Evolutionary conservation across 495 filamentous ascomycete species (phyloP), one percentile per base, ranked within the genome.

Genomic region (Acidomyces sp.): DNA sequence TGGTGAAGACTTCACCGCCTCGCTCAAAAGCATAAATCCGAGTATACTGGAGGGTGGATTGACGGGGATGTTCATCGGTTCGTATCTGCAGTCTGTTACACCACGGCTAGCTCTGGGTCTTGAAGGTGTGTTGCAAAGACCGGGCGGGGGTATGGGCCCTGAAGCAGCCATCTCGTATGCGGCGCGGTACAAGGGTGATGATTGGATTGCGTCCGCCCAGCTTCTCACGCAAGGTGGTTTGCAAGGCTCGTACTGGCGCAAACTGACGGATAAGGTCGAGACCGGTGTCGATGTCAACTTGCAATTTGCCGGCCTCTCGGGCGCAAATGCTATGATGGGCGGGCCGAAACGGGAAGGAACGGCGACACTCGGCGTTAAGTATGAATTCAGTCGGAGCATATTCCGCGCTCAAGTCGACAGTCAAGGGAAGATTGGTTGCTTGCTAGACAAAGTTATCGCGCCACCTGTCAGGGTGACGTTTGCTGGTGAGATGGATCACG

Each of bases 401-500:
- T 93, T 95, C 74, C 75, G 87, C 47, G 90, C 88, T 16, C 92
- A 96, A 64, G 71, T 99, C 37, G 90, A 99, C 63, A 88, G 85
- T 55, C 74, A 83, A 45, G 92, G 92, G 52, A 90, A 86, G 68
- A 71, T 99, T 48, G 81, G 79, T 63, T 90, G 83, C 56, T 68
- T 94, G 52, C 68, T 96, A 44, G 92, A 99, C 71, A 96, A 94
- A 77, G 74, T 84, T 52, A 78, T 99, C 55, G 83, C 86, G 16
- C 81, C 85, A 52, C 77, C 84, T 33, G 83, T 99, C 42, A 76
- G 74, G 50, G 71, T 99, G 61, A 88, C 86, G 26, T 95, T 99
- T 62, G 82, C 88, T 30, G 90, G 86, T 51, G 92, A 99, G 60
- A 86, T 99, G 56, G 92, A 99, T 64, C 92, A 96, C 62, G 69